Conservation (phyloP, 2,329 filamentous ascomycete genomes). For the Alternaria viburni region DNA sequence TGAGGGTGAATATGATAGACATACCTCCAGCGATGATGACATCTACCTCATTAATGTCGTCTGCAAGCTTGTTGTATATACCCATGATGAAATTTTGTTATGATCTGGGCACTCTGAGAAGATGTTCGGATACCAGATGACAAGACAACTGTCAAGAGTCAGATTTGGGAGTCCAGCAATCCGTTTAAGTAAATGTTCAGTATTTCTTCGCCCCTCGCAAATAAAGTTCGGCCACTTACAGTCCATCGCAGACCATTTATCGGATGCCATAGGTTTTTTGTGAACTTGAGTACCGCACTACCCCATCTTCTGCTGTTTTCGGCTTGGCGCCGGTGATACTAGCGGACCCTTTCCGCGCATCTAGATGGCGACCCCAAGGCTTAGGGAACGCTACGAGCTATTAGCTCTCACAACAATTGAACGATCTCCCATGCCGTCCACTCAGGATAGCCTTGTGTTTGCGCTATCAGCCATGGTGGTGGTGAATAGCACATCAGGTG, state of each 20-base stretch:
- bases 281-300: background rate
- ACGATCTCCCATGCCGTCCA: background rate
- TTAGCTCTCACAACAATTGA: background rate
- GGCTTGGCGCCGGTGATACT: background rate
- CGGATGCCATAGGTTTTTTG: background rate
- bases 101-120: background rate
- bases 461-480: background rate
- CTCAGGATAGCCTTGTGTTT: background rate
- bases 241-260: background rate
- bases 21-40: slow-evolving; percentile 59
- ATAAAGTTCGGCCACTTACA: background rate
- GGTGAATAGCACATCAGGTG: slow-evolving; percentile 2
- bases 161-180: background rate
- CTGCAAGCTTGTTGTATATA: slow-evolving; percentile 46
- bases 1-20: background rate
- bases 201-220: background rate
- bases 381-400: background rate
- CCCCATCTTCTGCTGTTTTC: slow-evolving; percentile 1
- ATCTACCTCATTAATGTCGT: slow-evolving; percentile 55
- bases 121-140: background rate
- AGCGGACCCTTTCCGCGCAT: slow-evolving; percentile 6
- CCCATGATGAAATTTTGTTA: slow-evolving; percentile 19
- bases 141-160: background rate
- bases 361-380: background rate
- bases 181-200: background rate